Evolutionary conservation across 768 basidiomycete genomes (phyloP).

Genomic region (Podaxis sp.): DNA sequence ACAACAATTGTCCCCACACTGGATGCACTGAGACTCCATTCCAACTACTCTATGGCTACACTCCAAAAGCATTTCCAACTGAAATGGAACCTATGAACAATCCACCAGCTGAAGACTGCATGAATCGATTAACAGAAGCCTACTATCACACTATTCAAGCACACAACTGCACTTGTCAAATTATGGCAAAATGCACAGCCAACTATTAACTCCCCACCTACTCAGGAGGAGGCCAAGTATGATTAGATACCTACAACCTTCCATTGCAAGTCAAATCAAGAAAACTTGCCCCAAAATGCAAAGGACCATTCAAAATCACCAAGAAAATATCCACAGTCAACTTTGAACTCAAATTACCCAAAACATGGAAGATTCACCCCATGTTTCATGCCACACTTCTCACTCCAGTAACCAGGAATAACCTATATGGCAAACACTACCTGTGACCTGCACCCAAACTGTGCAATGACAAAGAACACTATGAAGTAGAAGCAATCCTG

Average conservation of each 20-base stretch:
- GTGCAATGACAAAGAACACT: background rate
- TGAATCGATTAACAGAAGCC: rapidly evolving
- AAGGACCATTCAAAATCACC: background rate
- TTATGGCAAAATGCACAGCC: background rate
- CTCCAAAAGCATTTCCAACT: background rate
- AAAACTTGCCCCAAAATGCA: background rate
- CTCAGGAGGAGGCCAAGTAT: background rate
- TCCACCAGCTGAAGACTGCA: background rate
- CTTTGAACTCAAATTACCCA: background rate
- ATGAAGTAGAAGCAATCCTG: background rate
- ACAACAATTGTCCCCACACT: constrained; percentile 18
- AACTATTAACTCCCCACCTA: background rate
- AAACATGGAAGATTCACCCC: background rate
- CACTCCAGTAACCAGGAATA: background rate
- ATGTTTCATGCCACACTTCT: background rate
- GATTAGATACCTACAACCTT: background rate
- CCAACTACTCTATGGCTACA: constrained; percentile 18
- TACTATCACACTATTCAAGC: background rate
- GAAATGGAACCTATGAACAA: background rate
- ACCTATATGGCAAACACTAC: background rate
- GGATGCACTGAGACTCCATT: constrained; percentile 19
- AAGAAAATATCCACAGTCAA: background rate
- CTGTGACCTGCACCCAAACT: background rate
- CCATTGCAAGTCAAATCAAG: background rate
- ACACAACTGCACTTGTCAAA: background rate